Base-by-base conservation (phyloP, 495 filamentous ascomycete genomes). In the Penicillium crystallinum region DNA sequence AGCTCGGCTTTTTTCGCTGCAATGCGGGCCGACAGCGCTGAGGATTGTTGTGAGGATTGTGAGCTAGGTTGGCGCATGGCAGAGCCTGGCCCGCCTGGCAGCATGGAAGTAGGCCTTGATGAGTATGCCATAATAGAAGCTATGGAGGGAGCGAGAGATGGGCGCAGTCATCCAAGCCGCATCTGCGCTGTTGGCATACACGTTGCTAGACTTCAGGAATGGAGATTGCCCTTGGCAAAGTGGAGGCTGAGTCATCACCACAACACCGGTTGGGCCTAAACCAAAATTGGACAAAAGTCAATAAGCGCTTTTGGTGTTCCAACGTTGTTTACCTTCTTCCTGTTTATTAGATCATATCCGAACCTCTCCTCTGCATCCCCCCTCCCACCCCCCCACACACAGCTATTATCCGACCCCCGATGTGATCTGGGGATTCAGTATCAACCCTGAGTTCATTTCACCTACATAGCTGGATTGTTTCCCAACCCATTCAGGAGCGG, bases 1-100 rank as follows among this genome's bases (percentile, higher is more conserved):
- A 98, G 79, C 66, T 98, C 93, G 36, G 86, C 86, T 66, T 89
- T 91, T 74, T 98, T 98, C 64, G 95, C 90, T 44, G 88, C 86
- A 66, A 98, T 91, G 45, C 95, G 86, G 23, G 90, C 82, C 25
- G 88, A 65, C n/a, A 98, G 77, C 22, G 85, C 82, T 3, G 90
- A 85, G 17, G 92, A 91, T 66, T 91, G 90, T 33, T 87, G 81
- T 63, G 36, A 77, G 72, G 43, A 71, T 68, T 11, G 66, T 62
- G 53, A 56, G 58, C 42, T 38, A 37, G 69, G 62, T 41, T 69
- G 73, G 19, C 74, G 73, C 58, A 73, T 51, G 31, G 65, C 59
- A 21, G 65, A 52, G 25, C 17, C 66, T 66, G 21, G 63, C 54
- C 63, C 53, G 46, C 59, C 57, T 14, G 68, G 68, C 30, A 66